phyloP scores from a whole-genome alignment of 768 basidiomycete genomes.

The Lactifluus rugatus region DNA sequence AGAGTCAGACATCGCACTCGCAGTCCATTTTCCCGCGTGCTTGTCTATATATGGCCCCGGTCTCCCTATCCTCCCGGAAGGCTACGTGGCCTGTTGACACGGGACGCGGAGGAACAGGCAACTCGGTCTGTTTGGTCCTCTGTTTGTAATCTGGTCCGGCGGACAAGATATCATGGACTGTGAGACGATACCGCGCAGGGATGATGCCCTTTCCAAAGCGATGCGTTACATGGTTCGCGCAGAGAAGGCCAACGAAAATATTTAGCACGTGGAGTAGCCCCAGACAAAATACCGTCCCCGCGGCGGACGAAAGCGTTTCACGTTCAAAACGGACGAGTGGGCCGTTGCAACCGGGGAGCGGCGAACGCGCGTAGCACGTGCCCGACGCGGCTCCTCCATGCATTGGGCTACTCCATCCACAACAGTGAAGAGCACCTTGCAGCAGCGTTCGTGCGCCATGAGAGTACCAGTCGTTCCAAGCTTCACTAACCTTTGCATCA shows the following conservation, averaged over 20 bases:
- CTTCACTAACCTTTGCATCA: conserved; percentile 54
- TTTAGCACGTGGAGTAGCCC: conserved; percentile 52
- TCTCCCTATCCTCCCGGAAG: conserved; percentile 14
- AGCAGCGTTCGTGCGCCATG: conserved; percentile 43
- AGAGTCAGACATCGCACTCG: background rate
- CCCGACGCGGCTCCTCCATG: conserved; percentile 51
- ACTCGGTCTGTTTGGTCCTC: background rate
- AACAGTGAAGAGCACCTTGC: conserved; percentile 55
- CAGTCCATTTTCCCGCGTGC: background rate
- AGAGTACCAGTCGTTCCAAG: conserved; percentile 58
- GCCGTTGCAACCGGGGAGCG: conserved; percentile 60
- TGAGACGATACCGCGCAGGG: conserved; percentile 50
- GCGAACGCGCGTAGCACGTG: conserved; percentile 50
- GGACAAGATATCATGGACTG: conserved; percentile 33
- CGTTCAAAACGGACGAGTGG: conserved; percentile 46
- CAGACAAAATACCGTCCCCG: conserved; percentile 44
- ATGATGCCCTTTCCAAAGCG: conserved; percentile 58
- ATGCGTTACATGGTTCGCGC: conserved; percentile 55
- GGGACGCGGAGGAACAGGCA: background rate
- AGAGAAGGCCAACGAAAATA: conserved; percentile 50
- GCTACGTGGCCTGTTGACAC: background rate
- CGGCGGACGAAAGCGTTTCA: conserved; percentile 36
- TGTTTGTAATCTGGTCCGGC: conserved; percentile 3
- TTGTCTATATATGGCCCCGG: background rate
- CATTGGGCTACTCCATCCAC: conserved; percentile 52